phyloP scores from a whole-genome alignment of 768 basidiomycete species.

The Chalciporus sphaerocephalus region DNA sequence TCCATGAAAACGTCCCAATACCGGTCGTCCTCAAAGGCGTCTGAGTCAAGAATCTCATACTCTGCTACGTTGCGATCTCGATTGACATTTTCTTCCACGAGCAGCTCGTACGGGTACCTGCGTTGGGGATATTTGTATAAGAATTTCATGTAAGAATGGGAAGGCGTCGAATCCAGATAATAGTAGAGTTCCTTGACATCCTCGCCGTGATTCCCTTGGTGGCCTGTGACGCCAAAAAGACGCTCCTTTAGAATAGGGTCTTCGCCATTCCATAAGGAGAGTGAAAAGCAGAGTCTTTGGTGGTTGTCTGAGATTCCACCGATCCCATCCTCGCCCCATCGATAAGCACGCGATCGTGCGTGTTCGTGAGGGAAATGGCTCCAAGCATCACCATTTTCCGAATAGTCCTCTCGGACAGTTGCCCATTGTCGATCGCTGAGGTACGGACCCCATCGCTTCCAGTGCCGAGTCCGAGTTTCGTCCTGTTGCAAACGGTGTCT shows the following conservation, averaged over 20 bases:
- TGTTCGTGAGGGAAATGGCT: slow-evolving; percentile 93
- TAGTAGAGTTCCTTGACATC: slow-evolving; percentile 99
- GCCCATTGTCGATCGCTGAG: slow-evolving; percentile 98
- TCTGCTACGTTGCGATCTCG: slow-evolving; percentile 83
- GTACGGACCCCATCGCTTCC: slow-evolving; percentile 99
- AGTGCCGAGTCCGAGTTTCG: slow-evolving; percentile 74
- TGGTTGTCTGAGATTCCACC: slow-evolving; percentile 98
- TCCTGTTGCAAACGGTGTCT: slow-evolving; percentile 83
- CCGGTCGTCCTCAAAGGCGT: slow-evolving; percentile 83
- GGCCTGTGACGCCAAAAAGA: slow-evolving; percentile 92
- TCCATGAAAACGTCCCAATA: slow-evolving; percentile 99
- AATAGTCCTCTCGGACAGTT: slow-evolving; percentile 98
- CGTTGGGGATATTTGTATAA: slow-evolving; percentile 98
- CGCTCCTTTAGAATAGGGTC: slow-evolving; percentile 97
- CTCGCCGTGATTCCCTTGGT: slow-evolving; percentile 98
- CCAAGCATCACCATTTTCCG: slow-evolving; percentile 94
- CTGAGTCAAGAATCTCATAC: slow-evolving; percentile 91
- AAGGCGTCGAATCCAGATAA: slow-evolving; percentile 97
- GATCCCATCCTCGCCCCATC: slow-evolving; percentile 99
- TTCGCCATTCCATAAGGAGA: slow-evolving; percentile 92
- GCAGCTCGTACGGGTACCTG: slow-evolving; percentile 88
- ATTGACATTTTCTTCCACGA: slow-evolving; percentile 79
- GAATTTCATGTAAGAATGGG: slow-evolving; percentile 99
- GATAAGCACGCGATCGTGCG: slow-evolving; percentile 87
- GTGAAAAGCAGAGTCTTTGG: slow-evolving; percentile 84